These are phyloP conservation scores for Botrytis paeoniae DNA, from an alignment of 2,329 filamentous ascomycete genomes.

Conservation along the genomic window DNA sequence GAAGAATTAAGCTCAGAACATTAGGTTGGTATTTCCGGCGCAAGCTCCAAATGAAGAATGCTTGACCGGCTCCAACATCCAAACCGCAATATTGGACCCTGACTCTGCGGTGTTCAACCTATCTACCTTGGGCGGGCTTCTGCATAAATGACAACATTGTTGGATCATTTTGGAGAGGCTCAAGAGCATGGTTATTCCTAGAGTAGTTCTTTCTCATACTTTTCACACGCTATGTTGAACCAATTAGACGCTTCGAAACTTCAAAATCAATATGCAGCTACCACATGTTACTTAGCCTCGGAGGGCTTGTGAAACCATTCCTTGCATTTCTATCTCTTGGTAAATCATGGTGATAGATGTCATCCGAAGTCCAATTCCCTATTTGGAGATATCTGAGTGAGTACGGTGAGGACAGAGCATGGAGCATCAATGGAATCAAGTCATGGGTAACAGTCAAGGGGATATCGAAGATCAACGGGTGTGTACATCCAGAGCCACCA, in stretches of 20 bases:
- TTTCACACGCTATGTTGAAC: background rate
- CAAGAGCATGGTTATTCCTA: constrained; percentile 4
- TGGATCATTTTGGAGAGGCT: background rate
- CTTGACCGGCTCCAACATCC: background rate
- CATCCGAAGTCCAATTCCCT: background rate
- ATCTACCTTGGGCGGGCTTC: background rate
- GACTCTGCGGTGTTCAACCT: constrained; percentile 3
- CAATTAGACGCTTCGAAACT: background rate
- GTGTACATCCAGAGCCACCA: background rate
- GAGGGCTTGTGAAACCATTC: background rate
- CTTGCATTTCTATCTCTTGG: constrained; percentile 1
- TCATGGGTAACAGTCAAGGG: constrained; percentile 1
- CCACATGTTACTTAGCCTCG: background rate
- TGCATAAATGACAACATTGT: constrained; percentile 6
- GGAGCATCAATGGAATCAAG: background rate
- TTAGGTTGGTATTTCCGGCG: background rate
- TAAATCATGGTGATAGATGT: constrained; percentile 3
- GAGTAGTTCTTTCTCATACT: background rate
- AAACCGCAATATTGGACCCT: constrained; percentile 7
- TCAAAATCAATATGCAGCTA: background rate
- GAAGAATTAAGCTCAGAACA: constrained; percentile 2
- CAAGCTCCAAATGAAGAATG: background rate
- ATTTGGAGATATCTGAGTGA: background rate
- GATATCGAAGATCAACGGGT: background rate
- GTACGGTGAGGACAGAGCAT: background rate